These are phyloP conservation scores for Hippophae rhamnoides DNA, from an alignment of 306 rosid genomes.

Conservation along the genomic window DNA sequence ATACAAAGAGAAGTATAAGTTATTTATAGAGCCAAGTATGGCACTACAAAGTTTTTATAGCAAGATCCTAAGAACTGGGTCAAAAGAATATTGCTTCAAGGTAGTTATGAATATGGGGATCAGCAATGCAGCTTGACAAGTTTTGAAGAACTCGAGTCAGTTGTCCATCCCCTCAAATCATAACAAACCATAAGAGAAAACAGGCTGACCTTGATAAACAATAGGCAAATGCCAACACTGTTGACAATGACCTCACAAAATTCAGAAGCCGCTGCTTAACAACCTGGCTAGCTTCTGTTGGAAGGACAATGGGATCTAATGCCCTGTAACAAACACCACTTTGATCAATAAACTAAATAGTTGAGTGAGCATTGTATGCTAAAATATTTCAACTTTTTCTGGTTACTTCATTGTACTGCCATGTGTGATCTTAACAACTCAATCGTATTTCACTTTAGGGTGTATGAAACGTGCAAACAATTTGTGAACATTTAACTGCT, in stretches of 20 bases:
- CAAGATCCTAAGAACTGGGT: background rate
- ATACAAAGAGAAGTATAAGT: background rate
- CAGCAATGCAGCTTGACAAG: slow-evolving; percentile 5
- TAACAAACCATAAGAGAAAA: slow-evolving; percentile 11
- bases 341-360: slow-evolving; percentile 11
- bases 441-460: no score
- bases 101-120: background rate
- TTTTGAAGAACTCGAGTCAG: background rate
- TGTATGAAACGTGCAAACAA: no score
- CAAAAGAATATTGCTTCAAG: background rate
- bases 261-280: slow-evolving; percentile 72
- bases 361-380: background rate
- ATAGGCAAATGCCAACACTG: slow-evolving; percentile 78
- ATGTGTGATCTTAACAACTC: background rate
- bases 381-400: background rate
- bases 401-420: background rate
- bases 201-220: slow-evolving; percentile 74
- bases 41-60: background rate
- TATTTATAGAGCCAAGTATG: background rate
- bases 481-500: no score
- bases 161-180: background rate
- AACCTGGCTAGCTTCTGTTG: slow-evolving; percentile 61
- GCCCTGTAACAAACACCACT: slow-evolving; percentile 42
- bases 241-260: slow-evolving; percentile 77
- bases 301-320: slow-evolving; percentile 63